Evolutionary conservation across 441 rosid species (phyloP).

Genomic region (Aquilaria agallochum): DNA sequence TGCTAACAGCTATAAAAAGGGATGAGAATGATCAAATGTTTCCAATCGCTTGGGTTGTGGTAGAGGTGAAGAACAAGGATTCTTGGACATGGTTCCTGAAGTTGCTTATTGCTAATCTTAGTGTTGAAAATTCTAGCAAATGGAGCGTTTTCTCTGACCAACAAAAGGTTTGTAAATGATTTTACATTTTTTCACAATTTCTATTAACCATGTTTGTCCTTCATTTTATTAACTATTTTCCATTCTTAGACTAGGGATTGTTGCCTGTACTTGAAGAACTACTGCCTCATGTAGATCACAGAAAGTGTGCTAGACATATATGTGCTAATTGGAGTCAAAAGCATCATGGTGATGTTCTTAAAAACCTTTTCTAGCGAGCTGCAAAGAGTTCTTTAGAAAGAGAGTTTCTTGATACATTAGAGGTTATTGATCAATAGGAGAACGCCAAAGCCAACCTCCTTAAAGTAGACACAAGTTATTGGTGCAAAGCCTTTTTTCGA

Average conservation of each 20-base stretch:
- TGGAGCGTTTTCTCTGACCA: neutral
- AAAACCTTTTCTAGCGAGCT: neutral
- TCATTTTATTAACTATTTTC: neutral
- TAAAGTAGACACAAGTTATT: too few relatives aligned
- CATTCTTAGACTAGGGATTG: neutral
- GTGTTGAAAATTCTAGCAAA: neutral
- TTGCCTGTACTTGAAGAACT: neutral
- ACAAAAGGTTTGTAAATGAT: neutral
- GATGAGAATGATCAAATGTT: neutral
- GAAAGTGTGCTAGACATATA: neutral
- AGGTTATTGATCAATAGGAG: too few relatives aligned
- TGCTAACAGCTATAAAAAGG: neutral
- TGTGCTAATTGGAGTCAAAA: neutral
- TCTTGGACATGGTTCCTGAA: slow-evolving; percentile 5
- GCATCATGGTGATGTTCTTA: neutral
- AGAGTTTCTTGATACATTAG: too few relatives aligned
- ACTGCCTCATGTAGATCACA: neutral
- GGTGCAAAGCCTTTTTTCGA: too few relatives aligned
- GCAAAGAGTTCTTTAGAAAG: neutral
- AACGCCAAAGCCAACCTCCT: too few relatives aligned
- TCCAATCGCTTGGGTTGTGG: neutral
- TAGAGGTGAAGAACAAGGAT: neutral
- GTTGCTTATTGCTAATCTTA: neutral
- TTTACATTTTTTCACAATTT: neutral
- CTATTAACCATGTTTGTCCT: neutral